phyloP scores from a whole-genome alignment of 148 eudicot species.

The Rhododendron ferrugineum region DNA sequence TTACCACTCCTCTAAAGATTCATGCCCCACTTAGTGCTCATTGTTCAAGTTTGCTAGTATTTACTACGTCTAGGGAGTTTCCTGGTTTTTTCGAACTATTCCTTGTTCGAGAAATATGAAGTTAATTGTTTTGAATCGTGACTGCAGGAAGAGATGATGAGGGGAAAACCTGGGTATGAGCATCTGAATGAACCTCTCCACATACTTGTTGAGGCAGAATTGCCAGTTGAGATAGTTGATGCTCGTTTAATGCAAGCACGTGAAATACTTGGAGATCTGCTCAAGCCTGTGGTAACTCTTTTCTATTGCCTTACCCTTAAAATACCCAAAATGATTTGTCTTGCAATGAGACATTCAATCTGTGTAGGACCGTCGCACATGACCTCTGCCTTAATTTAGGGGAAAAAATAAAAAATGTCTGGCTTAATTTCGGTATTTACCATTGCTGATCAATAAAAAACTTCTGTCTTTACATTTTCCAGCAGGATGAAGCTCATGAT shows the following conservation, averaged over 20 bases:
- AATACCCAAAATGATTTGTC: background rate
- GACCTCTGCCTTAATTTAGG: background rate
- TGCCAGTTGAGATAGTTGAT: conserved; percentile 90
- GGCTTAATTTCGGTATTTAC: background rate
- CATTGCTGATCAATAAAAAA: background rate
- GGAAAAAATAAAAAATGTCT: no score
- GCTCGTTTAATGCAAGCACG: conserved; percentile 89
- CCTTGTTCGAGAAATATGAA: background rate
- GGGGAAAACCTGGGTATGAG: conserved; percentile 95
- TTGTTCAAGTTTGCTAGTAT: background rate
- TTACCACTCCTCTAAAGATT: background rate
- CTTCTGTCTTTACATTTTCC: background rate
- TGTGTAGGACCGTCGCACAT: background rate
- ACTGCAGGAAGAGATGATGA: conserved; percentile 91
- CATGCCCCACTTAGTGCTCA: background rate
- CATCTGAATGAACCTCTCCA: conserved; percentile 98
- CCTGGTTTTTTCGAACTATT: background rate
- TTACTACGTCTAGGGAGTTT: background rate
- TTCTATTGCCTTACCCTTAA: conserved; percentile 2
- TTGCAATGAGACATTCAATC: background rate
- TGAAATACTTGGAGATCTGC: conserved; percentile 94
- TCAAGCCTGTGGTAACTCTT: conserved; percentile 78
- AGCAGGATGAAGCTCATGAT: conserved; percentile 93
- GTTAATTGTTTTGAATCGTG: background rate
- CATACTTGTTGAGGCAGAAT: conserved; percentile 87